Base-by-base conservation (phyloP, 768 basidiomycete species). In the Rhizopogon vinicolor region DNA sequence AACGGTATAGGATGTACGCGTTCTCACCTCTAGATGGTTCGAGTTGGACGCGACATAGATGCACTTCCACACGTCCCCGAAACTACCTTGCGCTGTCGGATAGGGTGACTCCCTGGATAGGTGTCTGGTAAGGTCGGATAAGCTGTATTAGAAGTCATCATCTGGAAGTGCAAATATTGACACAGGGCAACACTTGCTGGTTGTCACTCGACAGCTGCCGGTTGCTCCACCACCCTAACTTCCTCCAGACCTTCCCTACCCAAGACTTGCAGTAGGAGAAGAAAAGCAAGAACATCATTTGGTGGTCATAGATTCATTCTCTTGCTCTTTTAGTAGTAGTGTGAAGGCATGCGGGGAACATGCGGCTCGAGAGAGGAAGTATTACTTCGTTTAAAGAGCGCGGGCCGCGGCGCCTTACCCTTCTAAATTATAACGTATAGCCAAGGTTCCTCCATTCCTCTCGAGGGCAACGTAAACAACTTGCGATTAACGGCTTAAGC, bases 31-130 rank as follows among this genome's bases (percentile, higher is more conserved):
- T 7, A 19, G 8, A 19, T 5, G 44, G 29, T 25, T 5, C 4
- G 25, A 25, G 25, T 39, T 13, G 29, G 31, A 14, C n/a, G 7
- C 41, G 14, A 7, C 9, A 12, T 41, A 52, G 7, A 22, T 29
- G 14, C 51, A 52, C 33, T 48, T 57, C 55, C 55, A 57, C 2
- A 57, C 40, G 16, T 57, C 55, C 28, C 51, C 42, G 31, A 51
- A 55, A 33, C 41, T 55, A 33, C 54, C 54, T 3, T 50, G 44
- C 5, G 48, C 35, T 22, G 28, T 35, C 7, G 55, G 44, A 39
- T 44, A 45, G 13, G 51, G 7, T 14, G 14, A 43, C 10, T 52
- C 45, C 14, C 35, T 44, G 16, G 14, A 14, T 35, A 52, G n/a
- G 7, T 50, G 10, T 29, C 39, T 39, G 14, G 54, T 55, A 16